Percentiles rank a stretch among this genome's conserved stretches.
Evolutionary conservation across 176 grass and related monocot genomes (phyloP).

Genomic region (Olyra latifolia): DNA sequence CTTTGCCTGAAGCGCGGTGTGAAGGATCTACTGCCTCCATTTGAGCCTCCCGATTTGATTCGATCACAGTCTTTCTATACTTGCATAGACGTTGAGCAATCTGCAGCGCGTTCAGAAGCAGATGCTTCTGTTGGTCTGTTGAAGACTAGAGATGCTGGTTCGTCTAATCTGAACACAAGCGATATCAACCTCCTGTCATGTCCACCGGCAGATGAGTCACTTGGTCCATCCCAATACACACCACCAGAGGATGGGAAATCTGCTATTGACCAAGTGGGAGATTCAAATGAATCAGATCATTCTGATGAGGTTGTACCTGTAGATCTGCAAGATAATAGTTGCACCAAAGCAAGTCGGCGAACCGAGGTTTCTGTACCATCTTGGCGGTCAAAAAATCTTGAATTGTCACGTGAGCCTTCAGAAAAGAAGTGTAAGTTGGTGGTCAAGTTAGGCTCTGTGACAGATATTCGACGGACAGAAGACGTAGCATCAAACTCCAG

Average conservation of each 20-base stretch:
- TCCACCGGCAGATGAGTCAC: slow-evolving; percentile 27
- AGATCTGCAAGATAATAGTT: slow-evolving; percentile 48
- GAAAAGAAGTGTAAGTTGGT: slow-evolving; percentile 76
- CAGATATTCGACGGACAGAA: slow-evolving; percentile 46
- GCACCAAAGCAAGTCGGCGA: slow-evolving; percentile 40
- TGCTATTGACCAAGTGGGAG: slow-evolving; percentile 25
- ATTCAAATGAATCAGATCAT: slow-evolving; percentile 24
- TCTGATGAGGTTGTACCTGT: slow-evolving; percentile 32
- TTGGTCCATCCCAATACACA: slow-evolving; percentile 29
- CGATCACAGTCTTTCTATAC: slow-evolving; percentile 40
- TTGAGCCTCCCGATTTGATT: slow-evolving; percentile 73
- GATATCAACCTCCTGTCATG: slow-evolving; percentile 42
- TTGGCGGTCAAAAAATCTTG: slow-evolving; percentile 42
- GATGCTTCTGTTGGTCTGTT: slow-evolving; percentile 22
- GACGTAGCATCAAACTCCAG: slow-evolving; percentile 63
- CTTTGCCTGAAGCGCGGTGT: slow-evolving; percentile 75
- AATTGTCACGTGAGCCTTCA: slow-evolving; percentile 32
- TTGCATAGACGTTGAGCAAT: slow-evolving; percentile 33
- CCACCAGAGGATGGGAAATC: slow-evolving; percentile 46
- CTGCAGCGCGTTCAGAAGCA: slow-evolving; percentile 23
- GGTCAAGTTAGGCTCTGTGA: slow-evolving; percentile 49
- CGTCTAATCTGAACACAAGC: slow-evolving; percentile 13
- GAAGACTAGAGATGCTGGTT: slow-evolving; percentile 43
- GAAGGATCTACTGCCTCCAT: slow-evolving; percentile 77
- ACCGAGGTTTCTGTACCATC: slow-evolving; percentile 25